Evolutionary conservation across 2,329 filamentous ascomycete genomes (phyloP), one percentile per base, ranked within the genome.

Genomic region (Aspergillus japonicus): DNA sequence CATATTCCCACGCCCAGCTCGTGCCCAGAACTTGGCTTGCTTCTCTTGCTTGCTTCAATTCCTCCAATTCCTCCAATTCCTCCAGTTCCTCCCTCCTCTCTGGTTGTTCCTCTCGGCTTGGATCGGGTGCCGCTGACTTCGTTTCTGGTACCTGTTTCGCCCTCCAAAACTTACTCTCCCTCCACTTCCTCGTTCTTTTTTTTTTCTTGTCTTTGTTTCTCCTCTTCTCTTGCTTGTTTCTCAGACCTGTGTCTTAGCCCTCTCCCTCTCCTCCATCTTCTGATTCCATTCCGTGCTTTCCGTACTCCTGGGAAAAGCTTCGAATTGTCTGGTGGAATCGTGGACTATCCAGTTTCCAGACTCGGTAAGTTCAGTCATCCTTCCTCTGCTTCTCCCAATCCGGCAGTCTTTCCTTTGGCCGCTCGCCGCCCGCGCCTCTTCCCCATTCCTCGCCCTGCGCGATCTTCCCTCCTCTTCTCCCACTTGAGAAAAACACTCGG

Each of bases 111-210:
- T 47, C 50, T 31, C 47, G 33, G 48, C 19, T 35, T 52, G 50
- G 31, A 24, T 52, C 50, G 31, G 21, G 29, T 52, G 16, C 19
- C 31, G 33, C 54, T 29, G 26, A 49, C 39, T 57, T 21, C 54
- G 33, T 59, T 26, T 29, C 26, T 29, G 26, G 26, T 29, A 3
- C 26, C 26, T 29, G 26, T 29, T 29, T 29, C 26, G 26, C 44
- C 57, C 26, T 47, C 44, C 33, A 33, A 10, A 26, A 44, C 48
- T 16, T 49, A 35, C 39, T 21, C 29, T 10, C 47, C 19, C 31
- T 50, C 57, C n/a, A 14, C 16, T 54, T 47, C n/a, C 21, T 44
- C 35, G 21, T 47, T 55, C 51, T 33, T 54, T 56, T 50, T n/a
- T n/a, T 50, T 47, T 50, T n/a, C 31, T 55, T 42, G 47, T 33